A percentile compares a stretch with the other conserved stretches of the same genome.
These are phyloP conservation scores for Backusella australiensis DNA, from an alignment of 192 early-diverging fungal species.

Conservation along the genomic window DNA sequence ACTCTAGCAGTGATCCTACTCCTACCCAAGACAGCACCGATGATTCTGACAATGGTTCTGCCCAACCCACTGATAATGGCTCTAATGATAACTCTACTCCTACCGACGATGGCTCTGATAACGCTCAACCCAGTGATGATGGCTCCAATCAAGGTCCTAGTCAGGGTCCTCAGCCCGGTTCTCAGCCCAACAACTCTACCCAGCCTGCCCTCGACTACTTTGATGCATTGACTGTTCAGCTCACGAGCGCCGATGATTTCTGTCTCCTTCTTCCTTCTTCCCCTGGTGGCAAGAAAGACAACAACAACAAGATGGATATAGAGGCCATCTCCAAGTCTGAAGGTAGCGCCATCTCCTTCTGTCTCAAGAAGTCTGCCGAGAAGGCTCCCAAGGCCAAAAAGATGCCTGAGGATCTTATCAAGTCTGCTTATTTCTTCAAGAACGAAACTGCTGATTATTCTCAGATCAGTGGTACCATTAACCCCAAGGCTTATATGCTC, in stretches of 20 bases:
- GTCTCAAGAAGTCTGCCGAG: constrained; percentile 21
- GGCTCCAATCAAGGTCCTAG: too few species aligned
- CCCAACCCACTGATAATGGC: not conserved
- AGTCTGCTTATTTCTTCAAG: constrained; percentile 20
- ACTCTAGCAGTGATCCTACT: not conserved
- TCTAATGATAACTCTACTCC: not conserved
- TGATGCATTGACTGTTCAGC: constrained; percentile 9
- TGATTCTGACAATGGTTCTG: not conserved
- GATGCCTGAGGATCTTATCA: constrained; percentile 32
- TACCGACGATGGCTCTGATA: not conserved
- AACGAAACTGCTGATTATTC: constrained; percentile 30
- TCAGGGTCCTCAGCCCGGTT: not conserved
- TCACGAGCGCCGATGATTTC: constrained; percentile 20
- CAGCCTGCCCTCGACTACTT: not conserved
- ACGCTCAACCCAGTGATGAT: not conserved
- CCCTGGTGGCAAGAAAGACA: constrained; percentile 30
- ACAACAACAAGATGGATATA: constrained; percentile 18
- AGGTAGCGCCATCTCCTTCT: constrained; percentile 44
- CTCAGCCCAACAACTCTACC: not conserved
- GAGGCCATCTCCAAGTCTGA: constrained; percentile 45
- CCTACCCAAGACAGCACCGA: not conserved
- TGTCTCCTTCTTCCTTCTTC: constrained; percentile 40
- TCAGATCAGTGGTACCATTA: constrained; percentile 39
- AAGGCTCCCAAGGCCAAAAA: constrained; percentile 34
- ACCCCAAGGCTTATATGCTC: constrained; percentile 29